phyloP scores from a whole-genome alignment of 805 yeast species.

The Metschnikowia koreensis region DNA sequence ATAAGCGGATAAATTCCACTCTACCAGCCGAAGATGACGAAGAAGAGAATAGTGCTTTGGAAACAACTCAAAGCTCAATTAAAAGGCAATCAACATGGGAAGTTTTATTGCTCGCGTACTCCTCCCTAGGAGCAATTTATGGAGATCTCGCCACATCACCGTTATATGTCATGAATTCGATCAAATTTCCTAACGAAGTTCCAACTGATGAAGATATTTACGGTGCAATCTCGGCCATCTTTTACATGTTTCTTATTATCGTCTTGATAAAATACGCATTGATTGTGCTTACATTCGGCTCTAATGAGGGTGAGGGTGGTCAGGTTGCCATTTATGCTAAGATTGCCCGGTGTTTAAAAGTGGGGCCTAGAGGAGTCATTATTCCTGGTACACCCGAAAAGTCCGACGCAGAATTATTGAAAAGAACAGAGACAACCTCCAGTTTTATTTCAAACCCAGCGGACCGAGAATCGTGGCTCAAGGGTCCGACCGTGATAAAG shows the following conservation, averaged over 20 bases:
- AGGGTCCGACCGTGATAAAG: conserved; percentile 26
- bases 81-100: conserved; percentile 1
- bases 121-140: conserved; percentile 60
- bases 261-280: conserved; percentile 52
- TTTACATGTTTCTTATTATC: conserved; percentile 53
- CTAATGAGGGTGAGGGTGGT: conserved; percentile 62
- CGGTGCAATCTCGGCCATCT: conserved; percentile 53
- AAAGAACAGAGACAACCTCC: conserved; percentile 39
- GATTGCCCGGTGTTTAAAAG: conserved; percentile 47
- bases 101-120: conserved; percentile 32
- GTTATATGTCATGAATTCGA: conserved; percentile 45
- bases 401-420: conserved; percentile 27
- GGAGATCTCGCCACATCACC: conserved; percentile 68
- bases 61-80: not conserved
- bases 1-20: conserved; percentile 1
- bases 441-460: conserved; percentile 22
- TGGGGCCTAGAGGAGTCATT: conserved; percentile 46
- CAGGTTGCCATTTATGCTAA: conserved; percentile 63
- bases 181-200: conserved; percentile 24
- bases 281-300: conserved; percentile 49
- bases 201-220: conserved; percentile 42
- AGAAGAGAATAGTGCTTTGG: conserved; percentile 3
- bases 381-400: conserved; percentile 40
- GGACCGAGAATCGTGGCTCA: conserved; percentile 17
- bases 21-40: conserved; percentile 2